Base-by-base conservation (phyloP, 805 yeast genomes). In the Kodamaea jinghongensis region DNA sequence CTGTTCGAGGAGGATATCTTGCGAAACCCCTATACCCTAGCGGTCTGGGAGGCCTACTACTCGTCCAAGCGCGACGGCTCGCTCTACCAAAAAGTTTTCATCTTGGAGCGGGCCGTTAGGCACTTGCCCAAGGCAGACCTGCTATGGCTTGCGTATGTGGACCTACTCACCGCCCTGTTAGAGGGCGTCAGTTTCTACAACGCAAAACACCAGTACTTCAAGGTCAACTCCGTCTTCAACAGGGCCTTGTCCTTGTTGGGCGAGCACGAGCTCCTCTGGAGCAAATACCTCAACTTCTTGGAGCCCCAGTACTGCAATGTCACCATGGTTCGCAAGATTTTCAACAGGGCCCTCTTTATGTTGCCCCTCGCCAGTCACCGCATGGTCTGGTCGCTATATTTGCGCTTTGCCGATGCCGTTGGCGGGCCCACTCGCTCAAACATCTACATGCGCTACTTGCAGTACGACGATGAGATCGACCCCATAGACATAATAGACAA, bases 121-220 rank as follows among this genome's bases (percentile, higher is more conserved):
- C 50, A 56, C 8, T 50, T 78, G 10, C 67, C 65, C 6, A 54
- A 74, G 36, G 74, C 79, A 2, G 71, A 71, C 45, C 72, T 75
- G 46, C 51, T 83, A 16, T 83, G 88, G 88, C 58, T 60, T 41
- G 30, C 56, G 7, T 79, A 78, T 47, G 46, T 79, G 16, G 70
- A 69, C 15, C 46, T 73, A 17, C 55, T 81, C 17, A 45, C 65
- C 0, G 56, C 54, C 2, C 45, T 60, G 10, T 48, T 66, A 4
- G 38, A 50, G 8, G 45, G 46, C 2, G 41, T 64, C 14, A 54
- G 58, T 45, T 63, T 64, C 4, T 48, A 56, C 25, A 49, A 52
- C 34, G 49, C 59, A 43, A 48, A 41, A 14, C 40, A 44, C 3
- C 71, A 67, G 43, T 72, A 62, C 43, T 39, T 27, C 6, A 45